Percentiles rank a stretch among this genome's conserved stretches.
Evolutionary conservation across 1,284 basidiomycete species (phyloP).

Genomic region (Rhodotorula mucilaginosa): DNA sequence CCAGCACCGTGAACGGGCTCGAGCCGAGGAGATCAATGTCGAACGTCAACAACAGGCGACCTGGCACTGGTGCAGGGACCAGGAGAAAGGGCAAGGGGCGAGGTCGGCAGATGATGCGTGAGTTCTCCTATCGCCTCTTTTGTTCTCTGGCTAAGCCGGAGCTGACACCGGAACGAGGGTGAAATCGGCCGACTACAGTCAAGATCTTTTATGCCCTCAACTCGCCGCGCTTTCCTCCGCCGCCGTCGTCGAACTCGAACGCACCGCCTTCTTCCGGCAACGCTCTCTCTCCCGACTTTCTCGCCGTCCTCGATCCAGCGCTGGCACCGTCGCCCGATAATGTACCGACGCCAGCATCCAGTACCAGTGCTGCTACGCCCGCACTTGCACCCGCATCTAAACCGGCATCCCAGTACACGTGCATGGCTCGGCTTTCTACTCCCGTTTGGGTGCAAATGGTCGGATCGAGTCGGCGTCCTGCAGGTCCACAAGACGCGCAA

Average conservation of each 20-base stretch:
- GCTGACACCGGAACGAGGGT: not conserved
- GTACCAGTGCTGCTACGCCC: not conserved
- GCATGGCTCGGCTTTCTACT: conserved; percentile 30
- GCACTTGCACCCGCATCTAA: not conserved
- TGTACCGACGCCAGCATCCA: not conserved
- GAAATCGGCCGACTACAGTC: conserved; percentile 19
- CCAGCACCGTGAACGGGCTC: not conserved
- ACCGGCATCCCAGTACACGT: conserved; percentile 23
- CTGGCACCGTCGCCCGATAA: conserved; percentile 18
- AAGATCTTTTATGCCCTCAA: conserved; percentile 40
- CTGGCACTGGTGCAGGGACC: not conserved
- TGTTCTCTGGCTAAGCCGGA: not conserved
- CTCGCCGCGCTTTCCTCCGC: conserved; percentile 21
- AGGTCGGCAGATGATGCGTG: conserved; percentile 36
- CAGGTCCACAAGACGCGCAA: not conserved
- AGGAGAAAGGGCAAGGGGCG: conserved; percentile 24
- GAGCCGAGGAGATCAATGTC: not conserved
- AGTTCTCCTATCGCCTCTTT: not conserved
- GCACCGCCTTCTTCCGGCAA: conserved; percentile 1
- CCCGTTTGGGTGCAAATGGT: conserved; percentile 38
- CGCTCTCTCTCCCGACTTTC: conserved; percentile 27
- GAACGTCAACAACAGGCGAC: not conserved
- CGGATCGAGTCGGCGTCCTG: conserved; percentile 1
- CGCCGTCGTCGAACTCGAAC: not conserved
- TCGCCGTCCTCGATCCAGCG: conserved; percentile 36